phyloP scores from a whole-genome alignment of 139 green algal genomes.

The Mychonastes homosphaera region DNA sequence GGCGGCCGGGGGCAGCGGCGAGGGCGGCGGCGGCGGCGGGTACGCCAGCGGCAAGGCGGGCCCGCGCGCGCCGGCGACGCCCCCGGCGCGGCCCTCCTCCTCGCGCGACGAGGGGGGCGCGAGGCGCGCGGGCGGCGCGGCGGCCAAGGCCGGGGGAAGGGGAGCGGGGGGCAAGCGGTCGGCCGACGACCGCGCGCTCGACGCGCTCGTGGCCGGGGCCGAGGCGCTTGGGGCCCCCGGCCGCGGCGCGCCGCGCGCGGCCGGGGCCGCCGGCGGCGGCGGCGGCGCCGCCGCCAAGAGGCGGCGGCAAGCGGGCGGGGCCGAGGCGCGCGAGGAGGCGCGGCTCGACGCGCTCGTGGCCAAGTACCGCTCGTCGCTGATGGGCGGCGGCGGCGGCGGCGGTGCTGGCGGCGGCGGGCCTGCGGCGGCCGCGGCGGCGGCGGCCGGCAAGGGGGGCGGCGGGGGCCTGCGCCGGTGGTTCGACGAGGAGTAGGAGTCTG shows the following conservation, averaged over 20 bases:
- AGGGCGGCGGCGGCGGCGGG: background rate
- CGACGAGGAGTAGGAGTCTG: too few relatives aligned
- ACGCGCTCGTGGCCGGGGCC: too few relatives aligned
- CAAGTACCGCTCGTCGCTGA: too few relatives aligned
- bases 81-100: conserved; percentile 8
- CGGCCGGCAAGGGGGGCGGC: too few relatives aligned
- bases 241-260: too few relatives aligned
- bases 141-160: background rate
- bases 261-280: conserved; percentile 2
- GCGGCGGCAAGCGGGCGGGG: background rate
- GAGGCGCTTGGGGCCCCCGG: too few relatives aligned
- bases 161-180: conserved; percentile 1
- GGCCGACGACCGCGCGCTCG: too few relatives aligned
- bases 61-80: conserved; percentile 12
- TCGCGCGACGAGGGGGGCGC: background rate
- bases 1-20: conserved; percentile 3
- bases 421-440: too few relatives aligned
- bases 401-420: too few relatives aligned
- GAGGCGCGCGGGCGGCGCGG: background rate
- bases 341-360: conserved; percentile 21
- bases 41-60: conserved; percentile 3
- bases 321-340: conserved; percentile 15
- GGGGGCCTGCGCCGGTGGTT: too few relatives aligned
- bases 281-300: conserved; percentile 3
- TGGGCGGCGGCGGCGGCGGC: too few relatives aligned